A percentile compares a stretch with the other conserved stretches of the same genome.
Conservation (phyloP, 768 basidiomycete species). For the Lentinula lateritia region DNA sequence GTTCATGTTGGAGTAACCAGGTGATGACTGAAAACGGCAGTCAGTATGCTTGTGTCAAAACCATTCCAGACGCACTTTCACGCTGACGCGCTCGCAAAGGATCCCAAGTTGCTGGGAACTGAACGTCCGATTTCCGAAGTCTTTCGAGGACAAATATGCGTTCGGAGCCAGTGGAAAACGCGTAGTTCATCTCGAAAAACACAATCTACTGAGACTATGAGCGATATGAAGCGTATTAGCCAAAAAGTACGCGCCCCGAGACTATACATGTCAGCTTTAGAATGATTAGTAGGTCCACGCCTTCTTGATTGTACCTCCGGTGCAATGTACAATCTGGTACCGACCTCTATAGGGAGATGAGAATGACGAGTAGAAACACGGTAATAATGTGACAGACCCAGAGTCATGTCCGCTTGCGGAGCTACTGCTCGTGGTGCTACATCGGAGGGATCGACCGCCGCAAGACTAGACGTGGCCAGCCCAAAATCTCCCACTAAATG, state of each 20-base stretch:
- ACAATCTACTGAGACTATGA: conserved; percentile 56
- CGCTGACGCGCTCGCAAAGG: conserved; percentile 51
- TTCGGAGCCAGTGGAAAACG: conserved; percentile 77
- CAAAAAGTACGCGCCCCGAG: conserved; percentile 58
- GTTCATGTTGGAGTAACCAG: conserved; percentile 78
- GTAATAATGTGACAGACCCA: conserved; percentile 37
- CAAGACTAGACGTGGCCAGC: conserved; percentile 77
- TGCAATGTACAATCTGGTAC: conserved; percentile 88
- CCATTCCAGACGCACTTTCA: conserved; percentile 47
- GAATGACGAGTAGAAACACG: neutral
- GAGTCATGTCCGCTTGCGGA: conserved; percentile 65
- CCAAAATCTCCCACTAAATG: conserved; percentile 86
- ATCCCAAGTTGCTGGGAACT: conserved; percentile 78
- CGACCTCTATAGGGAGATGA: conserved; percentile 54
- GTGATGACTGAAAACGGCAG: conserved; percentile 55
- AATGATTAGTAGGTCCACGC: conserved; percentile 63
- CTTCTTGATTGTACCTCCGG: conserved; percentile 75
- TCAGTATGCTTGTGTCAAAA: neutral
- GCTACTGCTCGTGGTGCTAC: conserved; percentile 39
- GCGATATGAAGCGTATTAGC: neutral
- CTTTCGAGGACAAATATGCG: conserved; percentile 80
- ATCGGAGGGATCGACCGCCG: conserved; percentile 72
- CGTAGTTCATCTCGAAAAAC: conserved; percentile 95
- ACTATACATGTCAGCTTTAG: conserved; percentile 93
- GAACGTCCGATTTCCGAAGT: conserved; percentile 63